Conservation (phyloP, 1,284 basidiomycete genomes). For the Schizophyllum amplum region DNA sequence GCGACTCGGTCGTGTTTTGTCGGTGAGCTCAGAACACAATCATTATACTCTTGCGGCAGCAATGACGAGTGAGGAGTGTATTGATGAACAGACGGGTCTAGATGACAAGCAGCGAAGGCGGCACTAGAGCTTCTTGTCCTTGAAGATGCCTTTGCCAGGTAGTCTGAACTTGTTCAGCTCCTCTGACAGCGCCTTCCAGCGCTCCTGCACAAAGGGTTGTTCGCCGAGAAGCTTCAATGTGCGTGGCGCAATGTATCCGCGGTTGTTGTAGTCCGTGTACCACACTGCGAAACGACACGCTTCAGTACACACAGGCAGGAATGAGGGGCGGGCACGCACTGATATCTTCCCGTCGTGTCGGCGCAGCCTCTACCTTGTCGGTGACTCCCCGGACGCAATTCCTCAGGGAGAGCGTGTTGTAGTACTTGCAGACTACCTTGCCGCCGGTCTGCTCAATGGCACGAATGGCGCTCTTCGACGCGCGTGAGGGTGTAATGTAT, state of each 20-base stretch:
- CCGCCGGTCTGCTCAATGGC: constrained; percentile 83
- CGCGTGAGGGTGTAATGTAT: constrained; percentile 79
- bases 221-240: constrained; percentile 39
- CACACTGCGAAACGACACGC: constrained; percentile 42
- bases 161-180: constrained; percentile 29
- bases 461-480: constrained; percentile 79
- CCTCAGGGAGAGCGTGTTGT: constrained; percentile 79
- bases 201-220: constrained; percentile 57
- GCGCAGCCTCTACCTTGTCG: constrained; percentile 65
- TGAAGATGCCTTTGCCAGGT: background rate
- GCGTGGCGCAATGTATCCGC: constrained; percentile 61
- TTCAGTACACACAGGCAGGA: constrained; percentile 1
- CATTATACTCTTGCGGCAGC: no score
- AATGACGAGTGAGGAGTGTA: background rate
- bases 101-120: background rate
- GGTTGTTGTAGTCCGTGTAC: constrained; percentile 67
- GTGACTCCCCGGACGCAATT: constrained; percentile 72
- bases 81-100: background rate
- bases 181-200: constrained; percentile 58
- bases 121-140: background rate
- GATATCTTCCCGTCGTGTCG: constrained; percentile 81
- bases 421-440: constrained; percentile 84
- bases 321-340: constrained; percentile 36
- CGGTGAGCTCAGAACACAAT: no score
- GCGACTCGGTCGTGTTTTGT: no score